Base-by-base conservation (phyloP, 2,329 filamentous ascomycete species). In the Dothideomycetes sp. region DNA sequence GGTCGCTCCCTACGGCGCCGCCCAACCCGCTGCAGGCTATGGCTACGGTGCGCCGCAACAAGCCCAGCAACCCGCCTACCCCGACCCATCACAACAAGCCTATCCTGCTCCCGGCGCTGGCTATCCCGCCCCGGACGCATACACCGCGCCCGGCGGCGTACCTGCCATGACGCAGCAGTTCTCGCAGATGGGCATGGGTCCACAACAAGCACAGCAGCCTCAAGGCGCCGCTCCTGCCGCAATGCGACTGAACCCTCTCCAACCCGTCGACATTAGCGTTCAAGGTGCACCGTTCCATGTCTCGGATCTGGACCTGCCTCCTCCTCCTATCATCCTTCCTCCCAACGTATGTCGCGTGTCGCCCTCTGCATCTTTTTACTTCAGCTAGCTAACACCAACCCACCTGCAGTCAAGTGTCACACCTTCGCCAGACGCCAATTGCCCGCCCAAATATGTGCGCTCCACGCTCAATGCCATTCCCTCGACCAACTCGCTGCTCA, bases 391-490 rank as follows among this genome's bases (percentile, higher is more conserved):
- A 17, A 49, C 44, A 23, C 2, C 16, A n/a, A n/a, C n/a, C n/a
- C n/a, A 39, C 12, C 41, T 15, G 16, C 50, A 93, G 86, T 79
- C 84, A 38, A 91, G 84, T 58, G 84, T 94, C 42, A 96, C 89
- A 16, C 84, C 87, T 44, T 96, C 91, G 31, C 84, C 86, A 32
- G 73, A 84, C 59, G 81, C 91, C 46, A 98, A 96, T 65, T 94
- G 88, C 67, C 78, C 86, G 41, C 76, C 88, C 17, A 93, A 93
- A 70, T 98, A 93, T 61, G 81, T 96, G 49, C 84, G 91, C 52
- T 96, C 91, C 15, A 96, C 91, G 5, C 68, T 98, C 49, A 96
- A 96, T 62, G 86, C 86, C 18, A 81, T 95, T 30, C 91, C 91
- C 3, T 94, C 87, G 16, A 95, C 85, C 44, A 78, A 93, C 62